A percentile compares a stretch with the other conserved stretches of the same genome.
Conservation (phyloP, 2,329 filamentous ascomycete species). For the Microcera coccophila region DNA sequence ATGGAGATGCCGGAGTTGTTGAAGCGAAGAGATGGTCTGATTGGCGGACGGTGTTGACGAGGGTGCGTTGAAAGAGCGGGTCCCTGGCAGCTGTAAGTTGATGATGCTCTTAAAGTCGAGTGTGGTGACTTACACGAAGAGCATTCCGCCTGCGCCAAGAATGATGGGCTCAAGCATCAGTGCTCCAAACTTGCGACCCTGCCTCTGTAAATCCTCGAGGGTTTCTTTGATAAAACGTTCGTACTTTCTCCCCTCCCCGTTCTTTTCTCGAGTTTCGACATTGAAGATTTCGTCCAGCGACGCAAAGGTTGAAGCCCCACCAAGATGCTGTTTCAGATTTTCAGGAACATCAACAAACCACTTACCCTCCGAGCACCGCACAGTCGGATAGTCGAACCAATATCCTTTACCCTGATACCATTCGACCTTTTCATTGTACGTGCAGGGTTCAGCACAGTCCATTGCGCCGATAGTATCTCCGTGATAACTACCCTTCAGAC, state of each 20-base stretch:
- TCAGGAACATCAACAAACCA: constrained; percentile 62
- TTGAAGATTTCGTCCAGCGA: constrained; percentile 59
- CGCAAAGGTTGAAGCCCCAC: constrained; percentile 40
- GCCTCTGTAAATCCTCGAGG: constrained; percentile 47
- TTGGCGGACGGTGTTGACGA: constrained; percentile 63
- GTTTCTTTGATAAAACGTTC: constrained; percentile 54
- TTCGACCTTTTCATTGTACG: constrained; percentile 77
- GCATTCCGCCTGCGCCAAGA: constrained; percentile 79
- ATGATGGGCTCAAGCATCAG: constrained; percentile 77
- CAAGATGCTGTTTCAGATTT: constrained; percentile 44
- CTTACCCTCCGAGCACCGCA: constrained; percentile 60
- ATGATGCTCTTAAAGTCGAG: neutral
- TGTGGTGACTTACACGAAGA: constrained; percentile 62
- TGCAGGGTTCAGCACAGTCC: constrained; percentile 75
- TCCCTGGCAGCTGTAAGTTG: constrained; percentile 48
- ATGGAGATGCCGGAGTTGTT: constrained; percentile 8
- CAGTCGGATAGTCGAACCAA: constrained; percentile 76
- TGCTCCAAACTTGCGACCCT: constrained; percentile 68
- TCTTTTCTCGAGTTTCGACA: constrained; percentile 44
- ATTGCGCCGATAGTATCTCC: constrained; percentile 86
- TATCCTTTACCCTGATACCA: constrained; percentile 77
- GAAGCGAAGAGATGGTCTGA: constrained; percentile 53
- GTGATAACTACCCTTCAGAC: constrained; percentile 77
- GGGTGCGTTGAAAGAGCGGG: constrained; percentile 71
- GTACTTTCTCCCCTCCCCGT: constrained; percentile 50